Conservation (phyloP, 192 early-diverging fungal genomes). For the Coemansia sp. region DNA sequence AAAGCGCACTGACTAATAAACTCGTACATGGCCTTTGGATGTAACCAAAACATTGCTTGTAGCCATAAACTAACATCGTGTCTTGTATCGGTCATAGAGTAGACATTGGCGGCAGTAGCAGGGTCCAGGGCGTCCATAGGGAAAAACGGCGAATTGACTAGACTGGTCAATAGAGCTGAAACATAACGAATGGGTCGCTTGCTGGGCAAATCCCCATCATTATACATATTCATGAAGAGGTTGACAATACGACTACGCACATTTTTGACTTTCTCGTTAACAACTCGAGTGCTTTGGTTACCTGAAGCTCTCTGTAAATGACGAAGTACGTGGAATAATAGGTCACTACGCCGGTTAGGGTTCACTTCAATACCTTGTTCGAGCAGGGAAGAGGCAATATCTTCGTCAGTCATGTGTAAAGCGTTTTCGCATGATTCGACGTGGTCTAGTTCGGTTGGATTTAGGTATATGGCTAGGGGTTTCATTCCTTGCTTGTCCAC, state of each 20-base stretch:
- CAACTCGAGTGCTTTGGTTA: slow-evolving; percentile 26
- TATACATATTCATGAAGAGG: slow-evolving; percentile 44
- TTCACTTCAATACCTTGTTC: slow-evolving; percentile 33
- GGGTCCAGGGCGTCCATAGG: slow-evolving; percentile 5
- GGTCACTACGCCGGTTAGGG: slow-evolving; percentile 32
- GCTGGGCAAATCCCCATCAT: slow-evolving; percentile 24
- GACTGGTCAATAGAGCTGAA: slow-evolving; percentile 34
- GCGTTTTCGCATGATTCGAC: slow-evolving; percentile 33
- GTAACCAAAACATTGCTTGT: slow-evolving; percentile 50
- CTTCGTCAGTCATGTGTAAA: slow-evolving; percentile 24
- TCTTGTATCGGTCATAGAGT: slow-evolving; percentile 24
- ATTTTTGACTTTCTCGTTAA: slow-evolving; percentile 55
- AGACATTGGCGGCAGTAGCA: slow-evolving; percentile 1
- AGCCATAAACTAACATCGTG: slow-evolving; percentile 52
- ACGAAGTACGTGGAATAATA: slow-evolving; percentile 35
- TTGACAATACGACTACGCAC: slow-evolving; percentile 46
- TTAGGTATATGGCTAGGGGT: slow-evolving; percentile 48
- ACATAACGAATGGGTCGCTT: slow-evolving; percentile 43
- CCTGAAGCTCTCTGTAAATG: slow-evolving; percentile 46
- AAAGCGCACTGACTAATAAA: slow-evolving; percentile 44
- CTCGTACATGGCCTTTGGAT: slow-evolving; percentile 42
- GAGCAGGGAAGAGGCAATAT: slow-evolving; percentile 27
- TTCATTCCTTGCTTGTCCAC: slow-evolving; percentile 44
- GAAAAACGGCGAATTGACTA: slow-evolving; percentile 36
- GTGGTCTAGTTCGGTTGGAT: slow-evolving; percentile 37